Base-by-base conservation (phyloP, 306 rosid genomes). In the Echinosophora koreensis region DNA sequence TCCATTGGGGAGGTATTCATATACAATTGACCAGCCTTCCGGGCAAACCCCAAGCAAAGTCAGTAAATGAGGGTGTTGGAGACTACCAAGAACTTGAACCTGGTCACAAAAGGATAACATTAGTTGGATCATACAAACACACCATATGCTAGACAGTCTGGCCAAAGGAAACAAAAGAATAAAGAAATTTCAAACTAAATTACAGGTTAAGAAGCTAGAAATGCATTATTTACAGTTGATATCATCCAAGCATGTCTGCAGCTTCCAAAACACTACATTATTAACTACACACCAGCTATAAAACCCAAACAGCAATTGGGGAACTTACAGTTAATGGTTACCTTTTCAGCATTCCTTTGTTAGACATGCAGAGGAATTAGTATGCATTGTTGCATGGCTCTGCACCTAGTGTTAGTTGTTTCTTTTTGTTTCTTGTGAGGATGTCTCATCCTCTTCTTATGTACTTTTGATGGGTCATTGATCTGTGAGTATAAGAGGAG, bases 51-150 rank as follows among this genome's bases (percentile, higher is more conserved):
- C 98, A 62, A 94, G 97, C 84, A 94, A 85, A 38, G 91, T 83
- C 79, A 94, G 89, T 35, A 94, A 83, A 84, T 90, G 96, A 76
- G 94, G 97, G 74, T 94, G 98, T 79, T 87, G 93, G 56, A 94
- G 84, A 78, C 89, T 88, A 42, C 94, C 88, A 66, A 94, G 95
- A 81, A 88, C 90, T 77, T 85, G 89, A 86, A 94, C 96, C 98
- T 93, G 84, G 35, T 77, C 34, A 77, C 82, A 85, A 67, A 63
- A 72, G 73, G 77, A 72, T 35, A 68, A 54, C 15, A 58, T 72
- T 50, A 66, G 54, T 73, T 30, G 80, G 73, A 67, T 70, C 60
- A 42, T 61, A 58, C 52, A 62, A 69, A 62, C 69, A 56, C 16
- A 46, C 14, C 22, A 79, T 46, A 8, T 60, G 37, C 42, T 28